Evolutionary conservation across 2,329 filamentous ascomycete genomes (phyloP).

Genomic region (Bipolaris sorokiniana): DNA sequence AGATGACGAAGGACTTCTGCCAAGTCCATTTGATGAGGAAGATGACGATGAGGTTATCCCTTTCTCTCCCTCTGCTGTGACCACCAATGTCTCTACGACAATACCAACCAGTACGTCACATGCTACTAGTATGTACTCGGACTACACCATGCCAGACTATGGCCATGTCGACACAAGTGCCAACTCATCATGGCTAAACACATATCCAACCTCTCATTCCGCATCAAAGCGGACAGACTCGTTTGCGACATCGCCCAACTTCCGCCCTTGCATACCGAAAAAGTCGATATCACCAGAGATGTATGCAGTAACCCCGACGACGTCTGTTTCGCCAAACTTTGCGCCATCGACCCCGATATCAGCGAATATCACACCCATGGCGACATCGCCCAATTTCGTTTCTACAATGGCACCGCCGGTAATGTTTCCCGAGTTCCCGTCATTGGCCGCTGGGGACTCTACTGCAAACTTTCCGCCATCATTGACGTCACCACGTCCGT

Average conservation of each 20-base stretch:
- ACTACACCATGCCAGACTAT: conserved; percentile 27
- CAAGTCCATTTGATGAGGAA: conserved; percentile 17
- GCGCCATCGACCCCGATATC: neutral
- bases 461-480: conserved; percentile 10
- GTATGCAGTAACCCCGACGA: neutral
- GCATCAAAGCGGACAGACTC: conserved; percentile 22
- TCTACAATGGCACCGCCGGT: neutral
- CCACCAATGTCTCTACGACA: conserved; percentile 13
- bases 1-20: conserved; percentile 33
- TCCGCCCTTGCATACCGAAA: conserved; percentile 10
- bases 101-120: conserved; percentile 10
- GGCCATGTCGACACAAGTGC: conserved; percentile 34
- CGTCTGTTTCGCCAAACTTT: conserved; percentile 15
- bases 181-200: conserved; percentile 30
- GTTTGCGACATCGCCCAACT: conserved; percentile 25
- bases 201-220: conserved; percentile 17
- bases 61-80: conserved; percentile 23
- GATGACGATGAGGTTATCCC: conserved; percentile 19
- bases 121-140: neutral
- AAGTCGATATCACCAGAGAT: conserved; percentile 12
- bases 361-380: conserved; percentile 5
- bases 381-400: conserved; percentile 22
- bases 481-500: neutral
- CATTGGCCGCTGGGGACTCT: neutral
- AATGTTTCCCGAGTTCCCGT: neutral